A percentile compares a stretch with the other conserved stretches of the same genome.
phyloP scores from a whole-genome alignment of 2,329 filamentous ascomycete genomes.

The Monosporascus ibericus region DNA sequence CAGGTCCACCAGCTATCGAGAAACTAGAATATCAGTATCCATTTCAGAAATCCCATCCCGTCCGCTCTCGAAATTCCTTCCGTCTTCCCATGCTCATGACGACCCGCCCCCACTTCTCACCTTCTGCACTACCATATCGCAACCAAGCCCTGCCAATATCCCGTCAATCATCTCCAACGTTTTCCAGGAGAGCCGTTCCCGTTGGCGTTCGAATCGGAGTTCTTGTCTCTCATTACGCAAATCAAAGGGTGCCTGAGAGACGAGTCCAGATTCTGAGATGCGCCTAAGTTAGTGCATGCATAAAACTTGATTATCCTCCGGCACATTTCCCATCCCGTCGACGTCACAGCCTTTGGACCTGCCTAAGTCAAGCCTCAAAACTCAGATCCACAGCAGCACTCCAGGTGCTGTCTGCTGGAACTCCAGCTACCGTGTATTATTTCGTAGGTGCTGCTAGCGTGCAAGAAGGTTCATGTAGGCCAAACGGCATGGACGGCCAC shows the following conservation, averaged over 20 bases:
- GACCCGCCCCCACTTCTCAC: no score
- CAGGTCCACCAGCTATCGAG: neutral
- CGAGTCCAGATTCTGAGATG: neutral
- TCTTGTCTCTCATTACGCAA: no score
- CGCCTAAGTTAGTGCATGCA: neutral
- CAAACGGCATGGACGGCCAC: constrained; percentile 3
- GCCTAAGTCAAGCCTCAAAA: no score
- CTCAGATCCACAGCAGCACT: no score
- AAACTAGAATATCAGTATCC: neutral
- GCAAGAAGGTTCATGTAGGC: neutral
- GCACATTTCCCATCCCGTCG: neutral
- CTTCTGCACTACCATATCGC: no score
- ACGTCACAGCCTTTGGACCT: no score
- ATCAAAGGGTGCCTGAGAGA: neutral
- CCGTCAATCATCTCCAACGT: neutral
- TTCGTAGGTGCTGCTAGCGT: no score
- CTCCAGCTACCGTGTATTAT: no score
- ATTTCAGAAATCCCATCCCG: neutral
- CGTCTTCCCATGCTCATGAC: no score
- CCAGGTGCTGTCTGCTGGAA: no score
- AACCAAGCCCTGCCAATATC: no score
- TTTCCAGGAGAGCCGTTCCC: neutral
- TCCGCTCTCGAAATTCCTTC: neutral
- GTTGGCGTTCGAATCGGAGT: neutral
- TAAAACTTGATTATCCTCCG: neutral